Conservation (phyloP, 495 filamentous ascomycete genomes). For the Cercophora samala region DNA sequence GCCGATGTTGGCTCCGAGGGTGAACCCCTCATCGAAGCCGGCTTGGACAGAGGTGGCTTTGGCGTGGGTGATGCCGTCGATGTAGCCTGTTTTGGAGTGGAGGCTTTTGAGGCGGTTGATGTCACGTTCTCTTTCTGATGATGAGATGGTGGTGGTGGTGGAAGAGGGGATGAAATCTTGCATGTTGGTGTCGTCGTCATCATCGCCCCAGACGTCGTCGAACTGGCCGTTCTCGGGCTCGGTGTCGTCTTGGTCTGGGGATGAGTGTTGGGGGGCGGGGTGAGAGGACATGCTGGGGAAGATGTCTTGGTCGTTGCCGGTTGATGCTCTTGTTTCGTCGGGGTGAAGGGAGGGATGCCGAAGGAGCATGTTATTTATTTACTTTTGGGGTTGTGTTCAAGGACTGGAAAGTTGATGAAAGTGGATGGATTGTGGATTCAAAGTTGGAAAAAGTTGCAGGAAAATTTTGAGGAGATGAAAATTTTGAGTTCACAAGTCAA, state of each 20-base stretch:
- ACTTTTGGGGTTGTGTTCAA: no score
- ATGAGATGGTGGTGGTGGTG: neutral
- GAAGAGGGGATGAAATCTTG: slow-evolving; percentile 5
- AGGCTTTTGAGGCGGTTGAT: slow-evolving; percentile 68
- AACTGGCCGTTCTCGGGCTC: slow-evolving; percentile 12
- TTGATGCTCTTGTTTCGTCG: slow-evolving; percentile 1
- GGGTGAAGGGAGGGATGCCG: slow-evolving; percentile 16
- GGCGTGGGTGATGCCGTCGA: slow-evolving; percentile 72
- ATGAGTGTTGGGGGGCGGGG: neutral
- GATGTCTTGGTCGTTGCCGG: slow-evolving; percentile 22
- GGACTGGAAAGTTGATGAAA: neutral
- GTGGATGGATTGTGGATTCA: neutral
- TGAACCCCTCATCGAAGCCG: slow-evolving; percentile 87
- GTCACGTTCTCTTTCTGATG: slow-evolving; percentile 39
- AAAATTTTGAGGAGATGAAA: neutral
- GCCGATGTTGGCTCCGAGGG: slow-evolving; percentile 74
- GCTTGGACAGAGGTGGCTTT: slow-evolving; percentile 69
- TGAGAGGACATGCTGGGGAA: slow-evolving; percentile 25
- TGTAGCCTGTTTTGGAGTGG: slow-evolving; percentile 85
- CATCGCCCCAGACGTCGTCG: slow-evolving; percentile 33
- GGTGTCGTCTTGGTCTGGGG: slow-evolving; percentile 4
- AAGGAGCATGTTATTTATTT: slow-evolving; percentile 25
- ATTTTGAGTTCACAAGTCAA: neutral
- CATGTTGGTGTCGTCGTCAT: neutral
- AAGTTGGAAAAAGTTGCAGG: neutral